phyloP scores from a whole-genome alignment of 768 basidiomycete genomes.

The Termitomyces titanicus region DNA sequence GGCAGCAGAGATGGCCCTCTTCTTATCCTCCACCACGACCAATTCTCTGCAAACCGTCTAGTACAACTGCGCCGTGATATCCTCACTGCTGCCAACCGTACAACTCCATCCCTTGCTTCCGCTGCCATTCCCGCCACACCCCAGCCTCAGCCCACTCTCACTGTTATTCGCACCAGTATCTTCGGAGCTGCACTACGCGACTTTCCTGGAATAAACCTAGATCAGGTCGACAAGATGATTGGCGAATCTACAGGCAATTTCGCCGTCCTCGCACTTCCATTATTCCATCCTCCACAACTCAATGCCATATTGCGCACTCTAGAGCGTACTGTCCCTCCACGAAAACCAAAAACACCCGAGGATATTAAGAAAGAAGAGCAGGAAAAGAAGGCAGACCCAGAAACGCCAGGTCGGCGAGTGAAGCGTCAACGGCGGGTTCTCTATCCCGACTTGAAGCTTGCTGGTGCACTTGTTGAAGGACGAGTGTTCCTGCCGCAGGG shows the following conservation, averaged over 20 bases:
- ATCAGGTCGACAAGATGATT: slow-evolving; percentile 49
- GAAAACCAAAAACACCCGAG: slow-evolving; percentile 47
- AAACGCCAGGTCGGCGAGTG: slow-evolving; percentile 65
- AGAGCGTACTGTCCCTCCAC: slow-evolving; percentile 61
- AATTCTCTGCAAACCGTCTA: slow-evolving; percentile 68
- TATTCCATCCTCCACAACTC: slow-evolving; percentile 71
- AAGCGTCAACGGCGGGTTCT: slow-evolving; percentile 54
- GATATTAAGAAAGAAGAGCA: slow-evolving; percentile 46
- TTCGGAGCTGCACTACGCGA: slow-evolving; percentile 77
- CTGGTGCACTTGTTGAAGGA: slow-evolving; percentile 81
- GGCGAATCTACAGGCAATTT: slow-evolving; percentile 55
- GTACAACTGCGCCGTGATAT: slow-evolving; percentile 70
- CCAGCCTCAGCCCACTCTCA: slow-evolving; percentile 46
- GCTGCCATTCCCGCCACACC: slow-evolving; percentile 23
- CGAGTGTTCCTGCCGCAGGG: slow-evolving; percentile 58
- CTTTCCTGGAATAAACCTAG: slow-evolving; percentile 45
- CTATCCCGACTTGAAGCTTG: slow-evolving; percentile 64
- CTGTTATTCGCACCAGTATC: slow-evolving; percentile 72
- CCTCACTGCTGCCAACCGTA: slow-evolving; percentile 46
- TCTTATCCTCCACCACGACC: slow-evolving; percentile 75
- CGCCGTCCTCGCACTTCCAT: slow-evolving; percentile 61
- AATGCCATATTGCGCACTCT: slow-evolving; percentile 63
- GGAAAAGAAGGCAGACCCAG: slow-evolving; percentile 59
- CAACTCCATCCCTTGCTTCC: slow-evolving; percentile 35
- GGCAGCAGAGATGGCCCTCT: slow-evolving; percentile 55